Evolutionary conservation across 345 rosid species (phyloP).

Genomic region (Aethionema arabicum): DNA sequence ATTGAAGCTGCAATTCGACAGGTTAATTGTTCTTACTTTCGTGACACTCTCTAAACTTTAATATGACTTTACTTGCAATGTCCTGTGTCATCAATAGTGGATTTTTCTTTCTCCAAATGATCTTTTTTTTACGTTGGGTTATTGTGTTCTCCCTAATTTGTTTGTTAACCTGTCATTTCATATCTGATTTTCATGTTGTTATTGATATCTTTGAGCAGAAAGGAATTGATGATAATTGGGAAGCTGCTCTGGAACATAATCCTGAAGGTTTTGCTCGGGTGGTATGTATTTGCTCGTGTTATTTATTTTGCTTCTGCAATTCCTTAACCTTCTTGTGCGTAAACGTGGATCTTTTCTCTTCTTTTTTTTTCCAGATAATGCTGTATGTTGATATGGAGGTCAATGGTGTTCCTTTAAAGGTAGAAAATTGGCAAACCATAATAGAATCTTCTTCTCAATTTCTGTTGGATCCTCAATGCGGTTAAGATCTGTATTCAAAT

Average conservation of each 20-base stretch:
- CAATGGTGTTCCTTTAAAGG: constrained; percentile 91
- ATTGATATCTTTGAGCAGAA: constrained; percentile 51
- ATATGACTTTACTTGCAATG: constrained; percentile 2
- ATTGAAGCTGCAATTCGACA: constrained; percentile 97
- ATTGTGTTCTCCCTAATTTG: constrained; percentile 5
- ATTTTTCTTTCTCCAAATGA: constrained; percentile 1
- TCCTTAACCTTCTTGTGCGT: constrained; percentile 54
- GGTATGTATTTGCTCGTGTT: constrained; percentile 58
- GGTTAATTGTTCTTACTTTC: constrained; percentile 44
- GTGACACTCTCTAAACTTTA: constrained; percentile 6
- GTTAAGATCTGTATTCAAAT: constrained; percentile 4
- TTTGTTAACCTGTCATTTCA: background rate
- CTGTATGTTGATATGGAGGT: constrained; percentile 99
- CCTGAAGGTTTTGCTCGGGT: constrained; percentile 99
- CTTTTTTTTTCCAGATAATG: constrained; percentile 62
- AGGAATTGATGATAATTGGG: constrained; percentile 99
- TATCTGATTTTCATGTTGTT: constrained; percentile 13
- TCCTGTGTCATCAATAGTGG: background rate
- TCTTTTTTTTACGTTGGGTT: background rate
- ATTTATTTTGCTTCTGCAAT: constrained; percentile 29
- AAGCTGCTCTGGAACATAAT: constrained; percentile 93
- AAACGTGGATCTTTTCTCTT: constrained; percentile 21
- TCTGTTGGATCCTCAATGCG: background rate
- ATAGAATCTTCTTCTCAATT: background rate
- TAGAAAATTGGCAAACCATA: constrained; percentile 36